Evolutionary conservation across 2,329 filamentous ascomycete species (phyloP), one percentile per base, ranked within the genome.

Genomic region (Acarospora socialis): DNA sequence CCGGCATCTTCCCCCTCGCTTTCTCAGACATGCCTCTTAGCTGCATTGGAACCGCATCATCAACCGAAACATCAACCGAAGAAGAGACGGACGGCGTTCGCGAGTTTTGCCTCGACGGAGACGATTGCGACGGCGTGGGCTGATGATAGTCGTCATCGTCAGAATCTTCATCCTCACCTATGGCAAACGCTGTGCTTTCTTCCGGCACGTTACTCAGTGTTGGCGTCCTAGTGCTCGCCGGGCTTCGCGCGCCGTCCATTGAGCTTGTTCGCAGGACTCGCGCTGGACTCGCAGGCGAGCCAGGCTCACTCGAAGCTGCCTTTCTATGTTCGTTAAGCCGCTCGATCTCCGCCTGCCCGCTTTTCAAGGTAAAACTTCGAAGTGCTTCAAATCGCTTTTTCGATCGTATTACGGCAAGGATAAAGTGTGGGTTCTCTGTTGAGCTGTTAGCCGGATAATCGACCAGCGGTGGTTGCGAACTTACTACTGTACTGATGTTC

Each of bases 11-110:
- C 5, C 90, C 90, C 30, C 90, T 68, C 10, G 90, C 90, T 54
- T 95, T 98, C 55, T 95, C 90, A 13, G 87, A 94, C 81, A 95
- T 93, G 33, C 84, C 84, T 35, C 82, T 72, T 18, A 92, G 54
- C 51, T 94, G 86, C 13, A 75, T 66, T 9, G 83, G 84, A 7
- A 92, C 72, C 3, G 79, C 77, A 38, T 92, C 84, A 37, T 92
- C 83, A 1, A 70, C 58, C 0, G 71, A 72, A 38, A 92, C 84
- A 37, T 92, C 83, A 1, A 70, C 58, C 0, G 71, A 72, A 0
- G 68, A 70, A 17, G 73, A 71, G 13, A 79, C 63, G 0, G 81
- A 87, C 3, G 80, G 76, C 14, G 77, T 70, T 21, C 74, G 68
- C 12, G 68, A 70, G 12, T 58, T 61, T 13, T 56, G 54, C 16